Conservation (phyloP, 73 alveolate species). For the Paramecium sexaurelia region DNA sequence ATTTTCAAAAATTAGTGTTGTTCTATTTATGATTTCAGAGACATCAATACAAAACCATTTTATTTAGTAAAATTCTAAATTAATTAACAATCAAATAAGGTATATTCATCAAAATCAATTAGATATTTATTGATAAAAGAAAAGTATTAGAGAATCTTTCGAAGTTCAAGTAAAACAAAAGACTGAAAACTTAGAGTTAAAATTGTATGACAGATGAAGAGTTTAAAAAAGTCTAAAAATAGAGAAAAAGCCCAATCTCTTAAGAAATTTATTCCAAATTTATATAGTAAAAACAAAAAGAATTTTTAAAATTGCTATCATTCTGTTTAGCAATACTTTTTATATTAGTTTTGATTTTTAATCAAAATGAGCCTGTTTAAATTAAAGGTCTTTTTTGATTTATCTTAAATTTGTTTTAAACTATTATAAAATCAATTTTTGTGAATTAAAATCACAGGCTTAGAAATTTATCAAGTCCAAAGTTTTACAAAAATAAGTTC, state of each 20-base stretch:
- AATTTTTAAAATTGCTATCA: not conserved
- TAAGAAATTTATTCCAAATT: not conserved
- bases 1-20: not conserved
- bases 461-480: too few species aligned
- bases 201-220: not conserved
- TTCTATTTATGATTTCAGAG: not conserved
- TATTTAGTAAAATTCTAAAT: not conserved
- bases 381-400: not conserved
- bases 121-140: not conserved
- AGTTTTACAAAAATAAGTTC: too few species aligned
- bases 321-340: not conserved
- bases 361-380: not conserved
- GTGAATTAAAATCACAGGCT: not conserved
- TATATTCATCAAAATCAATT: not conserved
- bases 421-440: not conserved
- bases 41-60: not conserved
- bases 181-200: not conserved
- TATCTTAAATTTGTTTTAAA: not conserved
- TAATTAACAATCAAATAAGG: not conserved
- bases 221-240: not conserved
- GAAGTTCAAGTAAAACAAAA: not conserved
- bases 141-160: not conserved
- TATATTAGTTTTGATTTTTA: not conserved
- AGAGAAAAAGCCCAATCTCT: not conserved
- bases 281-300: not conserved